phyloP scores from a whole-genome alignment of 108 stramenopile species.

The Cylindrotheca closterium region DNA sequence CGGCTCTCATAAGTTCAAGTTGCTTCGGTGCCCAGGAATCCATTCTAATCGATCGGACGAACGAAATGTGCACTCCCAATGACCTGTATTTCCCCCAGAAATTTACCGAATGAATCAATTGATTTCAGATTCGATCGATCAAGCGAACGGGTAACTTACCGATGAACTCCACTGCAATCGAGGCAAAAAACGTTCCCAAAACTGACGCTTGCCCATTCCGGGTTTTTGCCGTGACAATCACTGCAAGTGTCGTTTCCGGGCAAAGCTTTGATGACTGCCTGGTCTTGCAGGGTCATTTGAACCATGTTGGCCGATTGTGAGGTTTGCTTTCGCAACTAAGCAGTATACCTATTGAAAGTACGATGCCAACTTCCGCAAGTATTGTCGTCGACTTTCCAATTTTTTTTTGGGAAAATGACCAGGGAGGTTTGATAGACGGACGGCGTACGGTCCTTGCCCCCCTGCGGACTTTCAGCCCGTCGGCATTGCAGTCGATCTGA shows the following conservation, averaged over 20 bases:
- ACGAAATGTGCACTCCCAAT: conserved; percentile 95
- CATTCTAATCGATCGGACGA: conserved; percentile 96
- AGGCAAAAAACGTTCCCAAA: conserved; percentile 97
- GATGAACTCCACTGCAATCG: conserved; percentile 96
- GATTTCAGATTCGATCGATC: not conserved
- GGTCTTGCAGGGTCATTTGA: conserved; percentile 82
- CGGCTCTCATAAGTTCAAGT: conserved; percentile 76
- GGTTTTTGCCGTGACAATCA: conserved; percentile 95
- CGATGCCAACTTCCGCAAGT: too few species aligned
- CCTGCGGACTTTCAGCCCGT: too few species aligned
- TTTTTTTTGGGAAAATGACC: too few species aligned
- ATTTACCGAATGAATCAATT: not conserved
- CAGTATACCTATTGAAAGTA: too few species aligned
- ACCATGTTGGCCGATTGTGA: conserved; percentile 57
- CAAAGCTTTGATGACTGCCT: conserved; percentile 69
- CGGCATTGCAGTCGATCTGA: too few species aligned
- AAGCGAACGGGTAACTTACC: conserved; percentile 41
- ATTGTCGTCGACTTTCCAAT: too few species aligned
- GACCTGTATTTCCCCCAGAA: conserved; percentile 66
- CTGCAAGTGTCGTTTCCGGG: conserved; percentile 88
- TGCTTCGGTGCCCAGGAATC: conserved; percentile 93
- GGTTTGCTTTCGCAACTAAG: too few species aligned
- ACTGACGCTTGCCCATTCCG: conserved; percentile 95
- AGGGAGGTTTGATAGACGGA: too few species aligned
- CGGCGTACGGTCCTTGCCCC: too few species aligned